phyloP scores from a whole-genome alignment of 2,329 filamentous ascomycete species.

The Neonectria coccinea region DNA sequence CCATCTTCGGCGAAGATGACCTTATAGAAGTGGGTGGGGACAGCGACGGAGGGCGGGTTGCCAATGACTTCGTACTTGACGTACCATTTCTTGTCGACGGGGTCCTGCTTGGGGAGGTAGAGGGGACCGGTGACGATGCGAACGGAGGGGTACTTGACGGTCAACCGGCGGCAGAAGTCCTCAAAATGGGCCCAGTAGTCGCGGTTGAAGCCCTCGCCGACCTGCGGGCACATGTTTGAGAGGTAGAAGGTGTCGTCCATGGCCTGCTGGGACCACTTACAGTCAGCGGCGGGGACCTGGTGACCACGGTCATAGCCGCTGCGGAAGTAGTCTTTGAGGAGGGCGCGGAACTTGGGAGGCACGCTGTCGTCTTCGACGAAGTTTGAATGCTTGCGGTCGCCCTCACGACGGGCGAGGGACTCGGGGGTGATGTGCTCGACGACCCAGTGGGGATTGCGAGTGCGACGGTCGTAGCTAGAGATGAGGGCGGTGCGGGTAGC shows the following conservation, averaged over 20 bases:
- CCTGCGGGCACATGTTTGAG: constrained; percentile 98
- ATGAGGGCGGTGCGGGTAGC: constrained; percentile 81
- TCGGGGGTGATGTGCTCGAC: constrained; percentile 94
- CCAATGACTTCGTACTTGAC: constrained; percentile 97
- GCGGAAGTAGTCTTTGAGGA: constrained; percentile 93
- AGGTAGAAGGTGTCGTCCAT: constrained; percentile 97
- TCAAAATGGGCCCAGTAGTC: constrained; percentile 99
- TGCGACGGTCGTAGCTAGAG: constrained; percentile 90
- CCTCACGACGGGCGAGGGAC: constrained; percentile 79
- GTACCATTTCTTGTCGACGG: constrained; percentile 90
- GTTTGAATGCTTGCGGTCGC: constrained; percentile 83
- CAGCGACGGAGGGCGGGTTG: constrained; percentile 90
- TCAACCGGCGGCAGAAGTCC: constrained; percentile 92
- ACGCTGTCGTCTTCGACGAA: constrained; percentile 87
- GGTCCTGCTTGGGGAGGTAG: constrained; percentile 88
- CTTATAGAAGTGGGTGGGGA: constrained; percentile 99
- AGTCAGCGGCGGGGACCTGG: constrained; percentile 96
- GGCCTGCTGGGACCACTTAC: constrained; percentile 92
- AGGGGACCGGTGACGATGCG: constrained; percentile 93
- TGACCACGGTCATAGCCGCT: constrained; percentile 96
- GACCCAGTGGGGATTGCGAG: constrained; percentile 93
- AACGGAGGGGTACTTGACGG: constrained; percentile 83
- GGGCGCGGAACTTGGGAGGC: constrained; percentile 88
- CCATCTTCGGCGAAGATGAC: constrained; percentile 96
- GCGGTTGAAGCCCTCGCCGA: constrained; percentile 97